A percentile compares a stretch with the other conserved stretches of the same genome.
Conservation (phyloP, 2,329 filamentous ascomycete genomes). For the Neoarthrinium moseri region DNA sequence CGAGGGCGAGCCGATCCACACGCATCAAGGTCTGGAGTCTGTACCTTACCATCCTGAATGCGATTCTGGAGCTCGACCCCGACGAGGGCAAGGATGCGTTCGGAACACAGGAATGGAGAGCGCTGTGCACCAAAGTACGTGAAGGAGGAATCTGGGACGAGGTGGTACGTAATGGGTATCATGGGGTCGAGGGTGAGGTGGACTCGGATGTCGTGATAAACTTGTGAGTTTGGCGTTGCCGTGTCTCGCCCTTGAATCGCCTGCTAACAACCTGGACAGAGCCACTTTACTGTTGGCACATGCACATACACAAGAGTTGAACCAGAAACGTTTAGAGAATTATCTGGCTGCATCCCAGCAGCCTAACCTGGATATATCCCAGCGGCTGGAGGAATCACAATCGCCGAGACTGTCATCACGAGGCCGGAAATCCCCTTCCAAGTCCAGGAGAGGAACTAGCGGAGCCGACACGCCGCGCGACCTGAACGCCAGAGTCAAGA, state of each 20-base stretch:
- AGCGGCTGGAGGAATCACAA: slow-evolving; percentile 54
- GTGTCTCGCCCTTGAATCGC: slow-evolving; percentile 3
- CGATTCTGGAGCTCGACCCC: slow-evolving; percentile 81
- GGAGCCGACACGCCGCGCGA: slow-evolving; percentile 83
- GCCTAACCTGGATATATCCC: slow-evolving; percentile 70
- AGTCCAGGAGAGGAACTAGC: slow-evolving; percentile 40
- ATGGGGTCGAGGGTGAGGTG: slow-evolving; percentile 83
- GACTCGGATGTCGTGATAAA: slow-evolving; percentile 94
- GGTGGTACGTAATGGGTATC: slow-evolving; percentile 83
- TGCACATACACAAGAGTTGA: slow-evolving; percentile 76
- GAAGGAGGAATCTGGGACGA: slow-evolving; percentile 95
- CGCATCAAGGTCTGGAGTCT: slow-evolving; percentile 96
- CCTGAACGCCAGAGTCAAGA: slow-evolving; percentile 80
- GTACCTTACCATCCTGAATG: slow-evolving; percentile 90
- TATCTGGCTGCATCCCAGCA: slow-evolving; percentile 78
- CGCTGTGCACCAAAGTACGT: slow-evolving; percentile 77
- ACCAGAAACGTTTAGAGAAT: slow-evolving; percentile 83
- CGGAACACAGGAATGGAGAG: slow-evolving; percentile 81
- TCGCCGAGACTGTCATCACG: slow-evolving; percentile 26
- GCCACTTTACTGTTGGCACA: slow-evolving; percentile 90
- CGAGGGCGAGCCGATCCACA: slow-evolving; percentile 75
- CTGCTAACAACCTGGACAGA: slow-evolving; percentile 46
- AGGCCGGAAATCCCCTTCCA: slow-evolving; percentile 39
- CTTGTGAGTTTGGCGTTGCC: slow-evolving; percentile 53
- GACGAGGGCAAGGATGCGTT: slow-evolving; percentile 90